phyloP scores from a whole-genome alignment of 805 yeast species.

The Candida suzukii region DNA sequence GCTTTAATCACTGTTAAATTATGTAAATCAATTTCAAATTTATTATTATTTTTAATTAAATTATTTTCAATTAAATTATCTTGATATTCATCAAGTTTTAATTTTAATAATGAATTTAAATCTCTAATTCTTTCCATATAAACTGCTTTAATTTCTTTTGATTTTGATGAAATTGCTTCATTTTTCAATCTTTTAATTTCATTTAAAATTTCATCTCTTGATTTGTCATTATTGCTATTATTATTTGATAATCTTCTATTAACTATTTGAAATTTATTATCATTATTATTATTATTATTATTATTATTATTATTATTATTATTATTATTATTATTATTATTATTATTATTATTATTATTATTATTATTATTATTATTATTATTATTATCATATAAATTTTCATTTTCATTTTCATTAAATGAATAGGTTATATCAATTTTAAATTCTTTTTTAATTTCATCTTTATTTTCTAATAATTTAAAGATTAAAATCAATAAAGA shows the following conservation, averaged over 20 bases:
- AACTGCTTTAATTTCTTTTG: slow-evolving; percentile 5
- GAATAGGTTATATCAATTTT: background rate
- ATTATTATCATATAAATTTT: background rate
- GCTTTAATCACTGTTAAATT: slow-evolving; percentile 44
- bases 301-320: background rate
- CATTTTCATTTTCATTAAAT: background rate
- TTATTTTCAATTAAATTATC: background rate
- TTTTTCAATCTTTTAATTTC: slow-evolving; percentile 4
- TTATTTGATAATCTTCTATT: background rate
- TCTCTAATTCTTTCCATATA: slow-evolving; percentile 5
- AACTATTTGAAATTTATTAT: background rate
- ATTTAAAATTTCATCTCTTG: background rate
- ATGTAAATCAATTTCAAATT: slow-evolving; percentile 48
- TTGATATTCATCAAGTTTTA: slow-evolving; percentile 9
- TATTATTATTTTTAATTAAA: slow-evolving; percentile 8
- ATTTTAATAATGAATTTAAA: slow-evolving; percentile 6
- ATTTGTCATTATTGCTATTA: background rate
- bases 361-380: too few relatives aligned
- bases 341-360: too few relatives aligned
- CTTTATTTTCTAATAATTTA: slow-evolving; percentile 23
- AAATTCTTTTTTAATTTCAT: background rate
- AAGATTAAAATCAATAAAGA: slow-evolving; percentile 30
- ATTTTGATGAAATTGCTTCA: slow-evolving; percentile 3
- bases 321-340: background rate
- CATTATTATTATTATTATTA: too few relatives aligned